Base-by-base conservation (phyloP, 768 basidiomycete genomes). In the Hypholoma sublateritium region DNA sequence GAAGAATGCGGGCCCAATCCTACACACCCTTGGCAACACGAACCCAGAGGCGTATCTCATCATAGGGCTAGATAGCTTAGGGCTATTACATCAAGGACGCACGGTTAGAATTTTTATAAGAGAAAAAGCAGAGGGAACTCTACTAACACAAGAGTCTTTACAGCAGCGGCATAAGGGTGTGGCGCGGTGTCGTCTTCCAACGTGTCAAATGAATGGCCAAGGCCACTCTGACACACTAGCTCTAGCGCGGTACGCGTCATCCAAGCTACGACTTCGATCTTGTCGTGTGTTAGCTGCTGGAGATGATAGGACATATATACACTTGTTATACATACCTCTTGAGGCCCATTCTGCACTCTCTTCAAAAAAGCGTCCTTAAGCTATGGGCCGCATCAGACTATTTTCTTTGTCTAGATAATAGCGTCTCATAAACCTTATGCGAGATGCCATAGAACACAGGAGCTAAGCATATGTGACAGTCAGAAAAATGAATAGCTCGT, bases 211-310 rank as follows among this genome's bases (percentile, higher is more conserved):
- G 72, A 75, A 48, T 70, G 69, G 12, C 76, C 76, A 14, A 82
- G 65, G 1, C 79, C 78, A 25, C 74, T 75, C 65, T 78, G 77
- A 6, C 77, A 79, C 36, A 83, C 73, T 43, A 80, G 67, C 51
- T 82, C 79, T n/a, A 81, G 69, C 13, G 80, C 77, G 13, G 74
- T 71, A 13, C 80, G 71, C 16, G 73, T 59, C 65, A 72, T 69
- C 74, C 76, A 77, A 12, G 64, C 52, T 11, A 67, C 46, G 8
- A 73, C 36, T 50, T 77, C 74, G 39, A 77, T 59, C 72, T 75
- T 51, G 9, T 32, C 28, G 9, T 32, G 28, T 5, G 28, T 32
- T 9, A 32, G 28, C 9, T 9, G 28, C 2, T 9, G 5, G 7
- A 3, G n/a, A 39, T 21, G 51, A 13, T 2, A 52, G 21, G 24